Conservation (phyloP, 306 rosid species). For the Macrotyloma uniflorum region DNA sequence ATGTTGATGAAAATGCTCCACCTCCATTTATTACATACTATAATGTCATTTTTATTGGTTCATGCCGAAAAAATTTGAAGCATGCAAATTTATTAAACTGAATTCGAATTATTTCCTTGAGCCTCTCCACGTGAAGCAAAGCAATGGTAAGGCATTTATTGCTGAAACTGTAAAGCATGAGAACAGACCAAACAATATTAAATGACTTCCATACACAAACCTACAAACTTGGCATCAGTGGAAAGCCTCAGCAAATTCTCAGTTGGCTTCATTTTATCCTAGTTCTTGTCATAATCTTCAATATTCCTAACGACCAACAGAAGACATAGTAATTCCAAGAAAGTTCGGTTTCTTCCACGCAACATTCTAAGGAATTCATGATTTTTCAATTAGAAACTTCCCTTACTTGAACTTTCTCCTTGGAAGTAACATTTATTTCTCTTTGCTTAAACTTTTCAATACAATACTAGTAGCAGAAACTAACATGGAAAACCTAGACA, state of each 20-base stretch:
- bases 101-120: not conserved
- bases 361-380: not conserved
- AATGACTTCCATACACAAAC: not conserved
- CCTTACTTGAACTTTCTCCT: not conserved
- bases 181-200: not conserved
- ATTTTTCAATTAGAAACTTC: conserved; percentile 23
- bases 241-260: not conserved
- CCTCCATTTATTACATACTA: not conserved
- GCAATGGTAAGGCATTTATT: not conserved
- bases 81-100: not conserved
- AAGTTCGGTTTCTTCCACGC: conserved; percentile 27
- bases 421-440: conserved; percentile 8
- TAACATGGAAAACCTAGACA: not conserved
- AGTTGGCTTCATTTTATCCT: not conserved
- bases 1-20: too few relatives aligned
- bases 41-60: not conserved
- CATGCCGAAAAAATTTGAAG: not conserved
- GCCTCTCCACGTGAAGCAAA: not conserved
- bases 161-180: not conserved
- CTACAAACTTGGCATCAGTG: not conserved
- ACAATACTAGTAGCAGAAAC: not conserved
- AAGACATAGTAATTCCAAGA: conserved; percentile 34
- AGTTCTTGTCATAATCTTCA: conserved; percentile 5
- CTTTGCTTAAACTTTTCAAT: conserved; percentile 1
- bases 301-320: not conserved